Conservation (phyloP, 2,329 filamentous ascomycete genomes). For the Phaeosphaeria sp. region DNA sequence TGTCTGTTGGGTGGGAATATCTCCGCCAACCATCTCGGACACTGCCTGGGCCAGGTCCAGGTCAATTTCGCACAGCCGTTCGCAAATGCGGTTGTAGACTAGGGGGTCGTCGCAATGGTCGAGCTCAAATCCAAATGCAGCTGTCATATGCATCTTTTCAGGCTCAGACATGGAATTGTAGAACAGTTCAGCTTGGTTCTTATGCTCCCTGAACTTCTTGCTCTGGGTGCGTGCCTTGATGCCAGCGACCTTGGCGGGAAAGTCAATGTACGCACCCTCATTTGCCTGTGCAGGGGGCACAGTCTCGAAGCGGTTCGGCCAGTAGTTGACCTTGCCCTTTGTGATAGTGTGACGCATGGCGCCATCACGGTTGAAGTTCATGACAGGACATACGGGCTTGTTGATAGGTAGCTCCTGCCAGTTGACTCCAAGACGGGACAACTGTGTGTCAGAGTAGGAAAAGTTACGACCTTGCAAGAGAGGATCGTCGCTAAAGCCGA, state of each 20-base stretch:
- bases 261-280: conserved; percentile 74
- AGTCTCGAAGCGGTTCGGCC: conserved; percentile 73
- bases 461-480: conserved; percentile 76
- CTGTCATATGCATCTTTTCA: conserved; percentile 69
- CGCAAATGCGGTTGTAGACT: conserved; percentile 74
- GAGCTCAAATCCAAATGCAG: conserved; percentile 72
- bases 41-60: conserved; percentile 71
- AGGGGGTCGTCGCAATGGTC: conserved; percentile 82
- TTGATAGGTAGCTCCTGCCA: conserved; percentile 82
- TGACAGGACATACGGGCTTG: conserved; percentile 73
- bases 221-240: conserved; percentile 74
- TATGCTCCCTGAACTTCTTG: conserved; percentile 79
- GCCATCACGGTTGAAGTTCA: conserved; percentile 80
- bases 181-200: conserved; percentile 80
- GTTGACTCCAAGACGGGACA: conserved; percentile 74
- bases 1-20: conserved; percentile 60
- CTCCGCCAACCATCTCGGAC: conserved; percentile 72
- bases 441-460: conserved; percentile 71
- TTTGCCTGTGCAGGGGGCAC: conserved; percentile 66
- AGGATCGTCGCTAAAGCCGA: conserved; percentile 79
- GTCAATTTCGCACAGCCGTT: conserved; percentile 75
- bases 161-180: conserved; percentile 75
- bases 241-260: conserved; percentile 68
- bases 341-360: conserved; percentile 74
- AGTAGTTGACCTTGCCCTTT: conserved; percentile 78